Conservation (phyloP, 345 rosid genomes). For the Raphanus raphanistrum region DNA sequence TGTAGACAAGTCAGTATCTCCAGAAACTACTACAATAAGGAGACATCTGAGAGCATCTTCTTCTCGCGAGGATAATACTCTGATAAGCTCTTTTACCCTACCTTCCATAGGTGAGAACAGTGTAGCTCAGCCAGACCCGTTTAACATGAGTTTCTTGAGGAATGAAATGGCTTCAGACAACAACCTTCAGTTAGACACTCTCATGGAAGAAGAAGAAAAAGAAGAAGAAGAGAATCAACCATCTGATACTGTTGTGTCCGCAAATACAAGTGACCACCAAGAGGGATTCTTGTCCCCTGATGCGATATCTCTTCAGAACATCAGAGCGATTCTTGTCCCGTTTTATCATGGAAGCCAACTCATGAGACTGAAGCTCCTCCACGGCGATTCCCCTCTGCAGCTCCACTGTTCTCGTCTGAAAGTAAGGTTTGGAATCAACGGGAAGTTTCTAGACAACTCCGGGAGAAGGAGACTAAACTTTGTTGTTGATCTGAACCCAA, state of each 20-base stretch:
- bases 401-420: constrained; percentile 55
- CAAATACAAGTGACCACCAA: constrained; percentile 43
- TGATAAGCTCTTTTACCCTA: constrained; percentile 38
- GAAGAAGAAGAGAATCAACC: constrained; percentile 47
- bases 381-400: constrained; percentile 50
- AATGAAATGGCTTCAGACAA: constrained; percentile 43
- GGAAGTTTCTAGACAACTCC: constrained; percentile 51
- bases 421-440: constrained; percentile 60
- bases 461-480: constrained; percentile 67
- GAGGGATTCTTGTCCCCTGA: constrained; percentile 55
- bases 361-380: constrained; percentile 50
- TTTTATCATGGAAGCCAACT: constrained; percentile 49
- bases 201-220: constrained; percentile 70
- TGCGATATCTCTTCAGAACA: constrained; percentile 49
- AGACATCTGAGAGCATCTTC: constrained; percentile 49
- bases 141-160: constrained; percentile 52
- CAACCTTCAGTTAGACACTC: constrained; percentile 46
- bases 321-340: constrained; percentile 55
- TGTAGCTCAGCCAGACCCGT: constrained; percentile 46
- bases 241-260: constrained; percentile 36
- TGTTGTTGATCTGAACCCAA: constrained; percentile 61
- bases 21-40: constrained; percentile 62
- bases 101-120: constrained; percentile 33
- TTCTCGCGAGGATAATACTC: constrained; percentile 28
- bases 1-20: constrained; percentile 57